Base-by-base conservation (phyloP, 2,329 filamentous ascomycete genomes). In the Akanthomyces lecanii region DNA sequence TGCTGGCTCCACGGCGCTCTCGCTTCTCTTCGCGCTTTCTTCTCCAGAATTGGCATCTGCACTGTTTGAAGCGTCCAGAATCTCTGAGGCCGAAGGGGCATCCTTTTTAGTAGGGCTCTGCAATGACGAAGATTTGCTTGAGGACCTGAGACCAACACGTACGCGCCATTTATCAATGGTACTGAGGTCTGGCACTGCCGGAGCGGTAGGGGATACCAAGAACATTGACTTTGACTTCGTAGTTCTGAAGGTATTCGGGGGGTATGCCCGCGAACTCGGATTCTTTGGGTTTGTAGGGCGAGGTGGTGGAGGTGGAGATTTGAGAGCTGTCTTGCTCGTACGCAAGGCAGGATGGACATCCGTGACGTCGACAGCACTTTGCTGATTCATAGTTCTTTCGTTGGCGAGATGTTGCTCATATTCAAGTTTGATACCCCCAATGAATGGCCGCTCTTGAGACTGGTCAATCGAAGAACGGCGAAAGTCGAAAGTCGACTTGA, bases 401-500 rank as follows among this genome's bases (percentile, higher is more conserved):
- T 72, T 67, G 21, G 72, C 72, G 1, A 71, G 71, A 8, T 77
- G 71, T 52, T 73, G 73, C 62, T 78, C 71, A 53, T 75, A 70
- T 53, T 78, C 77, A 18, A 79, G 70, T 62, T 78, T 79, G 60
- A 74, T 73, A 23, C 75, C 76, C 1, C 78, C 76, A 28, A 80
- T 73, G 65, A 80, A 80, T 14, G 72, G 73, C 1, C 69, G 70
- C 6, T 74, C 68, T n/a, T 65, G 66, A 10, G 67, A 64, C 23
- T 71, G 69, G 40, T 76, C 75, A 21, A 71, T 65, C 0, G 75
- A 77, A 1, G 69, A 67, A 2, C 74, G 71, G 18, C 72, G 71
- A 40, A 72, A 71, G 55, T 74, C 74, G 38, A 77, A 76, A 0
- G 75, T 73, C 6, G 68, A 65, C 62, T 71, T 72, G 60, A 77